phyloP scores from a whole-genome alignment of 2,329 filamentous ascomycete genomes.

The Zasmidium angulare region DNA sequence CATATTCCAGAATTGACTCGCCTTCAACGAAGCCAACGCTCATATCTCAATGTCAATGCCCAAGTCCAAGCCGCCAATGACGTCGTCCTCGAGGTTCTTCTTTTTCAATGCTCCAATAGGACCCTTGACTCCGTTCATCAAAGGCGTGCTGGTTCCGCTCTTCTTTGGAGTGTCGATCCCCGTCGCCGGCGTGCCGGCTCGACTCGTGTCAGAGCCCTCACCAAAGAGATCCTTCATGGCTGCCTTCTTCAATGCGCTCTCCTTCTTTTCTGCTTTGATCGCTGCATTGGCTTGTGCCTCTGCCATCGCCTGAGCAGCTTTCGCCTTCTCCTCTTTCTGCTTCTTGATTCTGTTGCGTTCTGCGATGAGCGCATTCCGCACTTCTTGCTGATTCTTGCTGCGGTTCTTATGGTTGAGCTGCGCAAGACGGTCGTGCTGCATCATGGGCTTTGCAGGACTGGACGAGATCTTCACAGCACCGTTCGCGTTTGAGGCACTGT shows the following conservation, averaged over 20 bases:
- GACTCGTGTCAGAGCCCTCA: conserved; percentile 45
- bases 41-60: conserved; percentile 89
- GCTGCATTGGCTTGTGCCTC: conserved; percentile 41
- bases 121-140: conserved; percentile 49
- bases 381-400: conserved; percentile 78
- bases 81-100: conserved; percentile 84
- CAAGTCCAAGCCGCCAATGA: conserved; percentile 84
- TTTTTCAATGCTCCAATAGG: conserved; percentile 48
- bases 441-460: conserved; percentile 36
- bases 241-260: conserved; percentile 31
- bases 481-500: conserved; percentile 63
- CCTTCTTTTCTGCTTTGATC: conserved; percentile 15
- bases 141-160: conserved; percentile 38
- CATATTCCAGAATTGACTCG: neutral
- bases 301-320: conserved; percentile 48
- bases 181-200: conserved; percentile 52
- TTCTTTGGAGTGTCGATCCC: conserved; percentile 37
- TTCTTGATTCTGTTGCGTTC: conserved; percentile 54
- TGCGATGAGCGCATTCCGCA: conserved; percentile 85
- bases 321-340: conserved; percentile 57
- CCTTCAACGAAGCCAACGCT: conserved; percentile 10
- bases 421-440: conserved; percentile 73
- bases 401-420: conserved; percentile 83
- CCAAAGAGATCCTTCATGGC: conserved; percentile 50
- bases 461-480: conserved; percentile 48